phyloP scores from a whole-genome alignment of 345 rosid genomes.

The Euphorbia lathyris region DNA sequence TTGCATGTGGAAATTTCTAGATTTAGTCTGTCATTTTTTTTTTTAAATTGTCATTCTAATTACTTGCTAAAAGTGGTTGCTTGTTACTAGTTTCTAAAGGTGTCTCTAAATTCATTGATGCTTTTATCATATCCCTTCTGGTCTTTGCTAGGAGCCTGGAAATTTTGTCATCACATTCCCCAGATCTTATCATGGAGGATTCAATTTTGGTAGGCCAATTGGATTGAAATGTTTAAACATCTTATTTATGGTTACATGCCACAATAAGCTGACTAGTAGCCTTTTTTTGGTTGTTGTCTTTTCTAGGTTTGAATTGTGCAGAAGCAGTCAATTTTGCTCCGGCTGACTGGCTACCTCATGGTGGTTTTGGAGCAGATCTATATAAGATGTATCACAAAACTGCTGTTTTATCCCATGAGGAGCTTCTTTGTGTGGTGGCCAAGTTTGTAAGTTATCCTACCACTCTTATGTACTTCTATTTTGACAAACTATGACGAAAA shows the following conservation, averaged over 20 bases:
- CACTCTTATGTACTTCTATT: neutral
- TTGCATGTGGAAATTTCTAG: conserved; percentile 1
- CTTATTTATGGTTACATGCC: neutral
- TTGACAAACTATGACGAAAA: neutral
- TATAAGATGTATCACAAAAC: conserved; percentile 79
- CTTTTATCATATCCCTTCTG: conserved; percentile 20
- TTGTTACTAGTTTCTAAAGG: neutral
- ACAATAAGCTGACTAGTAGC: neutral
- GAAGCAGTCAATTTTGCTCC: conserved; percentile 99
- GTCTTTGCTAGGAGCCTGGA: conserved; percentile 79
- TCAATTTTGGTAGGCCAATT: conserved; percentile 77
- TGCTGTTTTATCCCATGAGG: conserved; percentile 90
- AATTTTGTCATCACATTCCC: conserved; percentile 96
- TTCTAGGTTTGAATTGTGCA: conserved; percentile 90
- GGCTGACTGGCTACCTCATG: conserved; percentile 98
- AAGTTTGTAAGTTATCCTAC: conserved; percentile 42
- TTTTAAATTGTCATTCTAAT: conserved; percentile 1
- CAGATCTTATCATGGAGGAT: conserved; percentile 89
- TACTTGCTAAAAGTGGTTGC: neutral
- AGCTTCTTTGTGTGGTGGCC: conserved; percentile 93
- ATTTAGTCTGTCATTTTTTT: conserved; percentile 1
- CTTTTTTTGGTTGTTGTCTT: conserved; percentile 11
- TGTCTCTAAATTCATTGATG: conserved; percentile 4
- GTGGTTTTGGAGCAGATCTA: conserved; percentile 74
- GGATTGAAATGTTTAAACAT: conserved; percentile 7